Conservation (phyloP, 192 early-diverging fungal genomes). For the Backusella liffmaniae region DNA sequence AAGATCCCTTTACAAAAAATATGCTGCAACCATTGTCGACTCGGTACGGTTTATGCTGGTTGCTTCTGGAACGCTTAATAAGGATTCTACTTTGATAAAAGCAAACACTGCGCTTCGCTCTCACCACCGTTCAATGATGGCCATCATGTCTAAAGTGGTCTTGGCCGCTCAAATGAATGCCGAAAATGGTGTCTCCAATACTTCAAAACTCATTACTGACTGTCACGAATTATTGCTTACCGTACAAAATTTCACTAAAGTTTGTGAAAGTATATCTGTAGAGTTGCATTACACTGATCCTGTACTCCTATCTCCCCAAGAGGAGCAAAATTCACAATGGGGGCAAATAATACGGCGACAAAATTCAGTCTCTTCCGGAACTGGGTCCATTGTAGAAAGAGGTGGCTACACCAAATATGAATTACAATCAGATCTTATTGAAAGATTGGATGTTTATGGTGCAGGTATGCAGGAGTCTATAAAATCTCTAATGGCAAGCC, state of each 20-base stretch:
- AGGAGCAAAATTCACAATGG: background rate
- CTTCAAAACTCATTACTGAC: constrained; percentile 55
- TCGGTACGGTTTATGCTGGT: constrained; percentile 85
- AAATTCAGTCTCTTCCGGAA: background rate
- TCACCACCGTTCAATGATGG: constrained; percentile 53
- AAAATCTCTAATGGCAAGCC: background rate
- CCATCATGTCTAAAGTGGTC: constrained; percentile 66
- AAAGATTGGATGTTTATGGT: constrained; percentile 22
- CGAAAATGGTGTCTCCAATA: constrained; percentile 74
- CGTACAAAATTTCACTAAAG: constrained; percentile 58
- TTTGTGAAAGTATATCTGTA: constrained; percentile 39
- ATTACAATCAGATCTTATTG: constrained; percentile 22
- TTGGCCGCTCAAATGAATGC: constrained; percentile 69
- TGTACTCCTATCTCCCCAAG: background rate
- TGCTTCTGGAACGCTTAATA: constrained; percentile 70
- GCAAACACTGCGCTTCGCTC: constrained; percentile 33
- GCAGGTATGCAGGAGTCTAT: constrained; percentile 29
- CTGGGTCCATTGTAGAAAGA: constrained; percentile 3
- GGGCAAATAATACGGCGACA: constrained; percentile 17
- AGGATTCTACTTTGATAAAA: constrained; percentile 57
- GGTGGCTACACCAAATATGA: constrained; percentile 16
- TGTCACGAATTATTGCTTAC: constrained; percentile 61
- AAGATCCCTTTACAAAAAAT: constrained; percentile 55
- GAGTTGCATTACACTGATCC: constrained; percentile 37
- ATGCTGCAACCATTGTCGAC: constrained; percentile 65